Evolutionary conservation across 129 eudicot genomes (phyloP), one percentile per base, ranked within the genome.

Genomic region (Ambrosia trifida): DNA sequence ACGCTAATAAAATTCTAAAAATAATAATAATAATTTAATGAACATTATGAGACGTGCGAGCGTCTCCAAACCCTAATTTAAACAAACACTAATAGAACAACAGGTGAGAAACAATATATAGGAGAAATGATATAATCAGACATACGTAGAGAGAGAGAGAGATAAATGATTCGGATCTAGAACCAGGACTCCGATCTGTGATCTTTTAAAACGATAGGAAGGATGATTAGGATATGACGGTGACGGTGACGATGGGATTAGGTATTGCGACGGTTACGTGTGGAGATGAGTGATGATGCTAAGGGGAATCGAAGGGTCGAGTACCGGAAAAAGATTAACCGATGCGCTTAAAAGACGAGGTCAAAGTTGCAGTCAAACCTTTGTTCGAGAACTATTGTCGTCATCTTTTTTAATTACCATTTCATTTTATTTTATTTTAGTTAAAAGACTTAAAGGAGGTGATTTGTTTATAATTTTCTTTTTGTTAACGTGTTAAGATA

Each of bases 231-330:
- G 58, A 72, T 4, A 62, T 4, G 49, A 19, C 17, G 35, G 5
- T 4, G 59, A 30, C 64, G 56, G 76, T 33, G 44, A 68, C n/a
- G 76, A 31, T 43, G 76, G 76, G 46, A 57, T 10, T 41, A 10
- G 56, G 12, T 49, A 5, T 67, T 50, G 16, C 41, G 43, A 30
- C 40, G 44, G 11, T 4, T 8, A 20, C n/a, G 52, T 71, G 76
- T 58, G 69, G 45, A 16, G 35, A 68, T 16, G 31, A 24, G 67
- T 24, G 28, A 65, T 56, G 75, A 51, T 10, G 43, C 66, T 57
- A 58, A 58, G 58, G 58, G 69, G 76, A 16, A 60, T 72, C 69
- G 76, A 72, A 38, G 76, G 32, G 76, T 41, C 28, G 76, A 35
- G 51, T 45, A 45, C 54, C 59, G 69, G 69, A 72, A 72, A 68